Evolutionary conservation across 1,284 basidiomycete genomes (phyloP).

Genomic region (Pisolithus thermaeus): DNA sequence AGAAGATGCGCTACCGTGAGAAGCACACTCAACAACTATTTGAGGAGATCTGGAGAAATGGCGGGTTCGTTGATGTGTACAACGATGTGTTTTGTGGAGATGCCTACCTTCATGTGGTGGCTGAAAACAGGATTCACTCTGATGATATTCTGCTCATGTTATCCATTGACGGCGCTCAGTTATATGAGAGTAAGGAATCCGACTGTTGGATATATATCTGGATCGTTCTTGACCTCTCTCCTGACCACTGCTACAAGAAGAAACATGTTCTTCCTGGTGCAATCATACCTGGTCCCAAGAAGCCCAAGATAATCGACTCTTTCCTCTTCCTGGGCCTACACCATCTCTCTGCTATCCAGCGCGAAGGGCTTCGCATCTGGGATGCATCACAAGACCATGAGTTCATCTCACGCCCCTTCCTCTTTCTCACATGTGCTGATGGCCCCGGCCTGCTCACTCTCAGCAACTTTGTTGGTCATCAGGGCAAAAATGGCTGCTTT

Average conservation of each 20-base stretch:
- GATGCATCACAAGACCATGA: constrained; percentile 8
- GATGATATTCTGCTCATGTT: constrained; percentile 5
- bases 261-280: constrained; percentile 3
- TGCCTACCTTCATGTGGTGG: constrained; percentile 16
- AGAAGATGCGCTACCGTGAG: constrained; percentile 16
- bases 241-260: constrained; percentile 1
- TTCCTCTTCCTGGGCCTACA: constrained; percentile 9
- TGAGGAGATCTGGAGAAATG: constrained; percentile 3
- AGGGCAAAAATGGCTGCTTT: constrained; percentile 17
- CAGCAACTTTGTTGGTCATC: constrained; percentile 24
- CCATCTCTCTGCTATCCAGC: constrained; percentile 2
- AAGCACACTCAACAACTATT: constrained; percentile 6
- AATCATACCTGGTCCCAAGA: constrained; percentile 7
- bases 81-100: constrained; percentile 15
- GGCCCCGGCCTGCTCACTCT: constrained; percentile 20
- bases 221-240: no score
- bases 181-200: constrained; percentile 21
- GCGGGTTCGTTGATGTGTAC: constrained; percentile 5
- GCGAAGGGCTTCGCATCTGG: constrained; percentile 14
- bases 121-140: constrained; percentile 13
- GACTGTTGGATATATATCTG: constrained; percentile 7
- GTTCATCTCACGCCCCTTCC: constrained; percentile 9
- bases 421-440: constrained; percentile 21
- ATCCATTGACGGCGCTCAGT: constrained; percentile 30
- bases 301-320: constrained; percentile 2